Evolutionary conservation across 805 yeast species (phyloP).

Genomic region (Yarrowia keelungensis): DNA sequence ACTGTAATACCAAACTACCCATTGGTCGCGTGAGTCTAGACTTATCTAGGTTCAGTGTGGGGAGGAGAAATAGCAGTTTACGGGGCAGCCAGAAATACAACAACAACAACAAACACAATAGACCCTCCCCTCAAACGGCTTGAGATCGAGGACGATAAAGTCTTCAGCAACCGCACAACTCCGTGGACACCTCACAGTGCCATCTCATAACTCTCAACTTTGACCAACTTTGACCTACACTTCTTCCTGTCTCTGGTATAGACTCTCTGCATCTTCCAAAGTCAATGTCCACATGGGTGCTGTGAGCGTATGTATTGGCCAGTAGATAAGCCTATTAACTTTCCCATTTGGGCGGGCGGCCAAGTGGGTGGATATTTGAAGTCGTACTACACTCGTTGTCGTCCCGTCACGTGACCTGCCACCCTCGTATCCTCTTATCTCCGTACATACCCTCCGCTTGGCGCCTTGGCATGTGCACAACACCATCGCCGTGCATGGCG

Average conservation of each 20-base stretch:
- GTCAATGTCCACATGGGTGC: conserved; percentile 26
- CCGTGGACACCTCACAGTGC: too few species aligned
- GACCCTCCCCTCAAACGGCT: too few species aligned
- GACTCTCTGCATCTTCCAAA: background rate
- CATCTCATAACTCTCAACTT: too few species aligned
- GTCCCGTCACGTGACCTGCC: background rate
- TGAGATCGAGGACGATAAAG: too few species aligned
- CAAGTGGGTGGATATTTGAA: too few species aligned
- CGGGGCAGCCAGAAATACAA: too few species aligned
- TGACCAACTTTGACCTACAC: too few species aligned
- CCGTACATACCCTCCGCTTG: background rate
- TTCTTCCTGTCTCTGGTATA: too few species aligned
- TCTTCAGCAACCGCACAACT: too few species aligned
- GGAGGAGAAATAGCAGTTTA: background rate
- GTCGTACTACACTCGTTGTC: too few species aligned
- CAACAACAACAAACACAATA: too few species aligned
- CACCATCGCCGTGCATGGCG: conserved; percentile 17
- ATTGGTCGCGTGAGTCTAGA: conserved; percentile 32
- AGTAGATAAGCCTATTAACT: conserved; percentile 12
- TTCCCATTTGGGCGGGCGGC: too few species aligned
- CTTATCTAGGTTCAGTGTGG: conserved; percentile 17
- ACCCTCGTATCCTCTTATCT: background rate
- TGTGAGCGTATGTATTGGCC: conserved; percentile 18
- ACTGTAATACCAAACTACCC: background rate
- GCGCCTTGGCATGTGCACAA: conserved; percentile 27